Evolutionary conservation across 495 filamentous ascomycete genomes (phyloP).

Genomic region (Daldinia concentrica): DNA sequence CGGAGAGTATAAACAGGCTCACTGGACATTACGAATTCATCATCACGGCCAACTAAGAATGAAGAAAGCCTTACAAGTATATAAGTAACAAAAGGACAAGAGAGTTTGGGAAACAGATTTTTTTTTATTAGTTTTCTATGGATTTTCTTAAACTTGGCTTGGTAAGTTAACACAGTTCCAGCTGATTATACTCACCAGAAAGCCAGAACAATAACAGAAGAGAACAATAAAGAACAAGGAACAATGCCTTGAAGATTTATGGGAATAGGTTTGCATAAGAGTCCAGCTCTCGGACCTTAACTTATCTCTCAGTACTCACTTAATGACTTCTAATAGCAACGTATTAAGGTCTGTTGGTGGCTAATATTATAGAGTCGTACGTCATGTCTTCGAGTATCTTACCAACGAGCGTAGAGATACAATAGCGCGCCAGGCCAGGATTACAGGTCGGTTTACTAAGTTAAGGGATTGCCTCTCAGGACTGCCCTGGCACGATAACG

Average conservation of each 20-base stretch:
- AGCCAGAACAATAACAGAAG: not conserved
- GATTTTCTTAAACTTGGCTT: not conserved
- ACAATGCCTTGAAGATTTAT: not conserved
- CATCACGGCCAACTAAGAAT: not conserved
- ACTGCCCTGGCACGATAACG: not conserved
- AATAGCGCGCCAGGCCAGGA: too few relatives aligned
- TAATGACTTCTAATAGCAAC: not conserved
- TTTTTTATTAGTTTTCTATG: slow-evolving; percentile 4
- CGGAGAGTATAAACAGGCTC: too few relatives aligned
- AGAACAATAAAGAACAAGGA: not conserved
- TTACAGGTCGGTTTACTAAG: not conserved
- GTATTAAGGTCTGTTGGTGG: not conserved
- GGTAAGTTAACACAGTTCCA: not conserved
- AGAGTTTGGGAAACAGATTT: not conserved
- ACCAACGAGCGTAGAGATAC: too few relatives aligned
- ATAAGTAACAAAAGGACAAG: not conserved
- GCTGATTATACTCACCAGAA: slow-evolving; percentile 1
- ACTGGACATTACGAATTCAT: too few relatives aligned
- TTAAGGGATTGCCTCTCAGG: not conserved
- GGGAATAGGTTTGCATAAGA: not conserved
- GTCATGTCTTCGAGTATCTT: not conserved
- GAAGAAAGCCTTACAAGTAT: not conserved
- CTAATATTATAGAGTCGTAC: not conserved
- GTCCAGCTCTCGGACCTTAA: not conserved
- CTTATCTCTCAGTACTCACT: not conserved